A percentile compares a stretch with the other conserved stretches of the same genome.
phyloP scores from a whole-genome alignment of 306 rosid species.

The Prosopis cineraria region DNA sequence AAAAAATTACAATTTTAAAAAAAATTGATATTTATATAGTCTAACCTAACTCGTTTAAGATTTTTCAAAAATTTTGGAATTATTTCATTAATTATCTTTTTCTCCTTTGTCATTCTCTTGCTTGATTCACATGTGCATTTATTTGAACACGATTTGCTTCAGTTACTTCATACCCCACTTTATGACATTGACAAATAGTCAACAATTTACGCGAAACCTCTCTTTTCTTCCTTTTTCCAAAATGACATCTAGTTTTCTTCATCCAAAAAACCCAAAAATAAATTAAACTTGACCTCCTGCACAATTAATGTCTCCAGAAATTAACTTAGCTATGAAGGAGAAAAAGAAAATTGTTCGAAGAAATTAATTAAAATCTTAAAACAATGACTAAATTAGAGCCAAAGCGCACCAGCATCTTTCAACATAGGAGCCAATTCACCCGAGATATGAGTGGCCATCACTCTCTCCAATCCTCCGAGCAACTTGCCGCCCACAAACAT shows the following conservation, averaged over 20 bases:
- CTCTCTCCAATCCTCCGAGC: slow-evolving; percentile 77
- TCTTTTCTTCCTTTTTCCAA: background rate
- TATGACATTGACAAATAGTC: background rate
- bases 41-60: too few species aligned
- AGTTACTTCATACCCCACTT: background rate
- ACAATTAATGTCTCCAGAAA: background rate
- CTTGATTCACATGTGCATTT: background rate
- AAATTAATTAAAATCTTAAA: background rate
- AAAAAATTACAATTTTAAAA: too few species aligned
- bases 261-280: too few species aligned
- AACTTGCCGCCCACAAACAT: slow-evolving; percentile 75
- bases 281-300: too few species aligned
- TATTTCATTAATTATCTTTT: too few species aligned
- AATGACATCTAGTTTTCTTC: too few species aligned
- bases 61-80: too few species aligned
- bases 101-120: background rate
- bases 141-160: background rate
- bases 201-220: background rate
- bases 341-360: background rate
- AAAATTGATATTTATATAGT: too few species aligned
- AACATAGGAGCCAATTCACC: slow-evolving; percentile 71
- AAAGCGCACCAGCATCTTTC: slow-evolving; percentile 70
- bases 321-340: too few species aligned
- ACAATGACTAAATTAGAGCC: slow-evolving; percentile 53
- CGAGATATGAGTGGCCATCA: slow-evolving; percentile 70